These are phyloP conservation scores for Geosiphon pyriformis DNA, from an alignment of 192 early-diverging fungal genomes.

Conservation along the genomic window DNA sequence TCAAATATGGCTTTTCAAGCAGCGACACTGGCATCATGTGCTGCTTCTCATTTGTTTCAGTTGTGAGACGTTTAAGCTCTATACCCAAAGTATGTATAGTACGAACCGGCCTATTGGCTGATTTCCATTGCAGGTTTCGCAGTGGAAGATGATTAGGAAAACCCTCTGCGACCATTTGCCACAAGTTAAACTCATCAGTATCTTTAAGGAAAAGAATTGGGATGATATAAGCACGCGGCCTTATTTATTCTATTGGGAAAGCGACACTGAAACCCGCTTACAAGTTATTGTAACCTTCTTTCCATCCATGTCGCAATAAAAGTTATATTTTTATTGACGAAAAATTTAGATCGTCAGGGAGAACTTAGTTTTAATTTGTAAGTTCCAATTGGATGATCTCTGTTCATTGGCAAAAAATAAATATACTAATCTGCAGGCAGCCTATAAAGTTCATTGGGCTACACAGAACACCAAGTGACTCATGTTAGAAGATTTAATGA, in stretches of 20 bases:
- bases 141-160: slow-evolving; percentile 69
- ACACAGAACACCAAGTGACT: no score
- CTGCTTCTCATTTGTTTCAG: slow-evolving; percentile 34
- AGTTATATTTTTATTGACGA: no score
- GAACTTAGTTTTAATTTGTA: no score
- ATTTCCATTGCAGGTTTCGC: slow-evolving; percentile 73
- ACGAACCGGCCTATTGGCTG: slow-evolving; percentile 54
- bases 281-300: slow-evolving; percentile 41
- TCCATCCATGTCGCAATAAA: slow-evolving; percentile 11
- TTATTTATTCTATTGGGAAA: background rate
- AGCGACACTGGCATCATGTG: slow-evolving; percentile 34
- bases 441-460: no score
- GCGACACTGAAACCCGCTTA: slow-evolving; percentile 14
- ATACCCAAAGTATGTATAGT: slow-evolving; percentile 58
- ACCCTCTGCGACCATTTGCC: slow-evolving; percentile 60
- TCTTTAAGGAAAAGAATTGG: slow-evolving; percentile 28
- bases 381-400: no score
- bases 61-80: slow-evolving; percentile 46
- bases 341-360: no score
- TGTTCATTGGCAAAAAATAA: no score
- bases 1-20: slow-evolving; percentile 60
- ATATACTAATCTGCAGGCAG: no score
- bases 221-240: background rate
- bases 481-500: no score
- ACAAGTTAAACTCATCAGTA: slow-evolving; percentile 53